Conservation (phyloP, 805 yeast genomes). For the Starmerella scarabaei region DNA sequence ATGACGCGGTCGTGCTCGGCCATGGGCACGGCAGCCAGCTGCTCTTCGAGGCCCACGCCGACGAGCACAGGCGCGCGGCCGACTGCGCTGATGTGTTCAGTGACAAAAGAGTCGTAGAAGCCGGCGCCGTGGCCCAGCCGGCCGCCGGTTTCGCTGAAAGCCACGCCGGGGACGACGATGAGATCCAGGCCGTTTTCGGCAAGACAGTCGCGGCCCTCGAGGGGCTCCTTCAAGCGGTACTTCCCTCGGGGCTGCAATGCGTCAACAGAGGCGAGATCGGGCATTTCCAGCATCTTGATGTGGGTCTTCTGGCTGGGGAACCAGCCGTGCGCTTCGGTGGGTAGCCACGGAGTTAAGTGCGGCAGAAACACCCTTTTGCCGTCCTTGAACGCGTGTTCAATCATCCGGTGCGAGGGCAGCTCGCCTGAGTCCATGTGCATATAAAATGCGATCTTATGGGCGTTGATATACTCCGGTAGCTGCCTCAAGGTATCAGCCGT, state of each 20-base stretch:
- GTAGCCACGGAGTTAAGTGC: slow-evolving; percentile 26
- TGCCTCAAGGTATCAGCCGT: slow-evolving; percentile 20
- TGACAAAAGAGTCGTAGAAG: slow-evolving; percentile 67
- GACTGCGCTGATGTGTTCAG: slow-evolving; percentile 24
- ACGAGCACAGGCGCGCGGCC: slow-evolving; percentile 26
- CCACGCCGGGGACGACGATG: slow-evolving; percentile 75
- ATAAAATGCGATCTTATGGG: slow-evolving; percentile 48
- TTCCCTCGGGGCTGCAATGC: slow-evolving; percentile 52
- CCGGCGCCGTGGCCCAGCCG: slow-evolving; percentile 92
- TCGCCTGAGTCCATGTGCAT: slow-evolving; percentile 69
- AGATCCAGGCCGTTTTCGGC: slow-evolving; percentile 44
- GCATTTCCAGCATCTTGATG: slow-evolving; percentile 47
- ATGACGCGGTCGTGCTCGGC: slow-evolving; percentile 54
- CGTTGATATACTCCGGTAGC: slow-evolving; percentile 31
- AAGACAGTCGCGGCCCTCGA: slow-evolving; percentile 18
- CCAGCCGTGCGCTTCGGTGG: slow-evolving; percentile 9
- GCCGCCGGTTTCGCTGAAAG: slow-evolving; percentile 40
- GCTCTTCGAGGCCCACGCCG: slow-evolving; percentile 57
- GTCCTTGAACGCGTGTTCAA: slow-evolving; percentile 38
- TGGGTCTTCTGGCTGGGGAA: slow-evolving; percentile 28
- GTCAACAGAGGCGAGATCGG: slow-evolving; percentile 32
- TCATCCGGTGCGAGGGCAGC: slow-evolving; percentile 44
- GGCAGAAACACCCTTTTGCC: slow-evolving; percentile 34
- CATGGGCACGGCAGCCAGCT: slow-evolving; percentile 37
- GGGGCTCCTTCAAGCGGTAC: slow-evolving; percentile 59